Percentiles rank a stretch among this genome's conserved stretches.
These are phyloP conservation scores for Ricinus communis DNA, from an alignment of 345 rosid genomes.

Conservation along the genomic window DNA sequence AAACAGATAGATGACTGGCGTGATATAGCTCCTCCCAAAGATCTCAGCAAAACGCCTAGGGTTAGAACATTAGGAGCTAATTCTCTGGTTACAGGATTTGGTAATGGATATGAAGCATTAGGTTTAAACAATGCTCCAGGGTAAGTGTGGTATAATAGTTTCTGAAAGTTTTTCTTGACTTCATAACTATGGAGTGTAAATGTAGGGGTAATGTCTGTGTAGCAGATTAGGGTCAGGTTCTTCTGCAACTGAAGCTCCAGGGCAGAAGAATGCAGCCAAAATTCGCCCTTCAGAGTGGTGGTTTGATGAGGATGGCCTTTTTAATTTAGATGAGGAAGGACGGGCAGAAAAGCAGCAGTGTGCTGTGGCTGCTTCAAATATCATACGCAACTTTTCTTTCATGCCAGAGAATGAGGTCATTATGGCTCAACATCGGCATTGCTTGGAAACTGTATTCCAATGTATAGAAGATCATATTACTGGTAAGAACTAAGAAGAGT, in stretches of 20 bases:
- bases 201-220: conserved; percentile 1
- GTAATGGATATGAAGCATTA: conserved; percentile 60
- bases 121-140: conserved; percentile 47
- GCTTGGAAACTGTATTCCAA: conserved; percentile 95
- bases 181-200: conserved; percentile 17
- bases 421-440: conserved; percentile 96
- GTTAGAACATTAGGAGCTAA: conserved; percentile 66
- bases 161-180: conserved; percentile 2
- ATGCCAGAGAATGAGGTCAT: conserved; percentile 96
- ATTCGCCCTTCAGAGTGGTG: conserved; percentile 72
- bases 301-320: conserved; percentile 85
- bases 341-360: conserved; percentile 88
- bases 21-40: conserved; percentile 75
- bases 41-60: conserved; percentile 52
- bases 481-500: conserved; percentile 41
- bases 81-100: conserved; percentile 76
- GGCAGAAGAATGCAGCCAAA: conserved; percentile 40
- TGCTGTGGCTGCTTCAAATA: conserved; percentile 90
- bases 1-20: conserved; percentile 97
- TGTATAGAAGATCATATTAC: conserved; percentile 74
- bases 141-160: conserved; percentile 35
- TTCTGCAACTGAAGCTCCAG: conserved; percentile 15
- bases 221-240: conserved; percentile 22
- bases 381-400: conserved; percentile 91
- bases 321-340: conserved; percentile 90